Percentiles rank a stretch among this genome's conserved stretches.
phyloP scores from a whole-genome alignment of 495 filamentous ascomycete genomes.

The Tuber borchii region DNA sequence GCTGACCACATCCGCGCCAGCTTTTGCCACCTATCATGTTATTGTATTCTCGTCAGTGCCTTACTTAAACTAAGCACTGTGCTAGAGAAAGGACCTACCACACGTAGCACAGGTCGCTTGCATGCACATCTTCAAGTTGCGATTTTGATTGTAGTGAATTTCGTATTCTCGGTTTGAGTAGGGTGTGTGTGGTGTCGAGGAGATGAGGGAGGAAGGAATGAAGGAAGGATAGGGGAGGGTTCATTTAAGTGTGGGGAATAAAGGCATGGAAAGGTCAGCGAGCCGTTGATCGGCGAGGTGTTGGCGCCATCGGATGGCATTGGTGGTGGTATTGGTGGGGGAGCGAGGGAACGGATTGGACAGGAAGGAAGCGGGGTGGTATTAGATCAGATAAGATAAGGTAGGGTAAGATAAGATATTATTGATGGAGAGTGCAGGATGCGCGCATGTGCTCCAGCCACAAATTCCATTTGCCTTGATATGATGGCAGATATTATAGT shows the following conservation, averaged over 20 bases:
- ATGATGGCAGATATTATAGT: too few species aligned
- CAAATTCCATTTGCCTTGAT: not conserved
- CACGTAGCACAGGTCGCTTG: slow-evolving; percentile 34
- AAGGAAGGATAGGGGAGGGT: too few species aligned
- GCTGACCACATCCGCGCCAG: slow-evolving; percentile 67
- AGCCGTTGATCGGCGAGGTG: not conserved
- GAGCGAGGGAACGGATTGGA: not conserved
- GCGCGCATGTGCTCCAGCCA: not conserved
- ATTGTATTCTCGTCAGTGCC: not conserved
- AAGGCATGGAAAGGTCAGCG: not conserved
- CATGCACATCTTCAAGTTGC: slow-evolving; percentile 37
- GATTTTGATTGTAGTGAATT: not conserved
- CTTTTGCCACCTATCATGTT: slow-evolving; percentile 54
- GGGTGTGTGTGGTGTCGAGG: not conserved
- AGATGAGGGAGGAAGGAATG: not conserved
- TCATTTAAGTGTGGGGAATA: not conserved
- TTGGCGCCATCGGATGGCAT: not conserved
- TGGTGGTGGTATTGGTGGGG: not conserved
- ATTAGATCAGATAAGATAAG: not conserved
- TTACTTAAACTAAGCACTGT: not conserved
- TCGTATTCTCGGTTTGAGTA: not conserved
- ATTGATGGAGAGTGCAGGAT: not conserved
- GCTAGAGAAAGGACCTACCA: slow-evolving; percentile 21
- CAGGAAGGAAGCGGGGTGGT: not conserved
- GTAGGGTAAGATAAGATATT: too few species aligned